Percentiles rank a stretch among this genome's conserved stretches.
phyloP scores from a whole-genome alignment of 2,329 filamentous ascomycete genomes.

The Stagonosporopsis vannaccii region DNA sequence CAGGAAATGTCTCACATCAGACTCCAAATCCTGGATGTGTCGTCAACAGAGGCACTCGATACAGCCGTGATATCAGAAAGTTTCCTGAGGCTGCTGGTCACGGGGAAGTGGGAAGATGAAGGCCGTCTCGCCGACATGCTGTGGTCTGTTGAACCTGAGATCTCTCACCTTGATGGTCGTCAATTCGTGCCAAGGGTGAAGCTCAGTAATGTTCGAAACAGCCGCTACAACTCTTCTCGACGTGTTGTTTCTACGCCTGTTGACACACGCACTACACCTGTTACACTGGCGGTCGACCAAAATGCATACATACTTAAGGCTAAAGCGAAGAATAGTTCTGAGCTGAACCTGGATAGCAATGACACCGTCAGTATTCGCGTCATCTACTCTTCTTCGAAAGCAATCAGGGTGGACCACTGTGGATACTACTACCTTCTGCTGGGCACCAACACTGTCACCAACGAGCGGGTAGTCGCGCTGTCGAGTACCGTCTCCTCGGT shows the following conservation, averaged over 20 bases:
- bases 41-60: not conserved
- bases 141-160: conserved; percentile 10
- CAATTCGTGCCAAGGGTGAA: conserved; percentile 11
- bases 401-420: not conserved
- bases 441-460: not conserved
- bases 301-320: not conserved
- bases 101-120: not conserved
- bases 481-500: not conserved
- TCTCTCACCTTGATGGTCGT: not conserved
- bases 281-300: not conserved
- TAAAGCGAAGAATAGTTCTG: not conserved
- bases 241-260: not conserved
- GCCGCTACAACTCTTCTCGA: conserved; percentile 30
- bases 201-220: conserved; percentile 13
- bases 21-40: conserved; percentile 19
- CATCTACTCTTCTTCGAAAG: not conserved
- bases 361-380: not conserved
- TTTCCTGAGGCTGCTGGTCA: not conserved
- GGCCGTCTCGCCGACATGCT: not conserved
- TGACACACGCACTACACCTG: not conserved
- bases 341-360: not conserved
- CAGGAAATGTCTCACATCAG: conserved; percentile 14
- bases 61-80: not conserved
- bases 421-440: not conserved
- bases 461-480: not conserved